Evolutionary conservation across 2,329 filamentous ascomycete genomes (phyloP).

Genomic region (Ophiostoma himal-ulmi): DNA sequence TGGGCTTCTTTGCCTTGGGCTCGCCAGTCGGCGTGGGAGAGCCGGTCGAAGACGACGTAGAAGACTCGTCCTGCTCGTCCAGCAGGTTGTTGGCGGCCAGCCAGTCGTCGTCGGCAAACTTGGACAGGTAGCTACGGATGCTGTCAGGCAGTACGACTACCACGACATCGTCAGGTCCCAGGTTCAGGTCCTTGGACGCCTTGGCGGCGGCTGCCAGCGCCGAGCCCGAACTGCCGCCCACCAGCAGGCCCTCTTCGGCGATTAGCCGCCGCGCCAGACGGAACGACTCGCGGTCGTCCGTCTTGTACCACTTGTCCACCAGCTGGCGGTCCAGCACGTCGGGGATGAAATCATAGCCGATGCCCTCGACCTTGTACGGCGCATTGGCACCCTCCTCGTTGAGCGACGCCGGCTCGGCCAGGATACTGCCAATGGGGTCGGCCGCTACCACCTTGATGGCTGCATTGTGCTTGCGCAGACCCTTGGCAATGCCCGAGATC

Average conservation of each 20-base stretch:
- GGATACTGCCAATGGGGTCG: conserved; percentile 85
- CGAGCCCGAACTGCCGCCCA: conserved; percentile 89
- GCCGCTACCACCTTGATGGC: conserved; percentile 85
- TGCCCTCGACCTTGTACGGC: conserved; percentile 95
- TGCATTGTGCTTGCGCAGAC: conserved; percentile 79
- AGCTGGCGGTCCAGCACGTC: conserved; percentile 76
- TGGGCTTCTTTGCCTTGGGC: conserved; percentile 36
- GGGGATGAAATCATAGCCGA: conserved; percentile 97
- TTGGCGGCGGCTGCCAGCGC: conserved; percentile 77
- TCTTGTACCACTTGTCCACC: conserved; percentile 98
- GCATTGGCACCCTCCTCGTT: conserved; percentile 78
- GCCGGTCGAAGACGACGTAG: too few relatives aligned
- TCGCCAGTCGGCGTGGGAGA: background rate
- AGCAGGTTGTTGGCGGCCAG: conserved; percentile 92
- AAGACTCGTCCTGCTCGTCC: conserved; percentile 38
- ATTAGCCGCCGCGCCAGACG: conserved; percentile 84
- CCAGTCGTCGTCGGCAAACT: conserved; percentile 99
- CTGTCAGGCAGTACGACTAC: conserved; percentile 92
- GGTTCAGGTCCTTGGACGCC: conserved; percentile 68
- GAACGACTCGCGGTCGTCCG: conserved; percentile 87
- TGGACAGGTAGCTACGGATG: conserved; percentile 94
- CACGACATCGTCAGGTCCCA: conserved; percentile 77
- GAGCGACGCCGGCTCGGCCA: conserved; percentile 72
- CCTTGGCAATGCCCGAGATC: conserved; percentile 80
- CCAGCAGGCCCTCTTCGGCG: conserved; percentile 85